phyloP scores from a whole-genome alignment of 768 basidiomycete species.

The Panaeolus papilionaceus region DNA sequence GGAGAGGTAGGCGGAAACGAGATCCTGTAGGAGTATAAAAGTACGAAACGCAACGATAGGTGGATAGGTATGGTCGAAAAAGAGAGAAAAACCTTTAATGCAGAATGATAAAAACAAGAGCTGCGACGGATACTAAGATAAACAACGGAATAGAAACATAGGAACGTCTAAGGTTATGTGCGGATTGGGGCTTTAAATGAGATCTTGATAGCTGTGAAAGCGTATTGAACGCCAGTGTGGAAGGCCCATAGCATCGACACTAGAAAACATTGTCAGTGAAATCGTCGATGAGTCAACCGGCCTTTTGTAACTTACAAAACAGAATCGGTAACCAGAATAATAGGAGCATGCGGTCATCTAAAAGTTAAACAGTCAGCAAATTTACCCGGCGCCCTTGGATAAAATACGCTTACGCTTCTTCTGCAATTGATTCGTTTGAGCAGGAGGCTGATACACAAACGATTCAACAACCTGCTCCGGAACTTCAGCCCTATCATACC shows the following conservation, averaged over 20 bases:
- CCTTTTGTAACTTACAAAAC: conserved; percentile 57
- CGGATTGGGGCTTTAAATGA: conserved; percentile 50
- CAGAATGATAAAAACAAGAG: conserved; percentile 2
- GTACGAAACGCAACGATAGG: conserved; percentile 5
- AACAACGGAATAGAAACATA: conserved; percentile 20
- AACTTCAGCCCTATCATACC: conserved; percentile 55
- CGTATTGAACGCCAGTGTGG: conserved; percentile 59
- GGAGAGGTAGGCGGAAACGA: background rate
- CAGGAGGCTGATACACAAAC: conserved; percentile 66
- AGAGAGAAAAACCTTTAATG: conserved; percentile 15
- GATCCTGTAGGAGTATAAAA: conserved; percentile 9
- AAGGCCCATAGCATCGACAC: conserved; percentile 70
- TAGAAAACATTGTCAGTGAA: conserved; percentile 30
- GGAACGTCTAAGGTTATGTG: conserved; percentile 35
- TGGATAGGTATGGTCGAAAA: conserved; percentile 1
- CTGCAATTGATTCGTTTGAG: conserved; percentile 50
- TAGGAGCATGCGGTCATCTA: conserved; percentile 86
- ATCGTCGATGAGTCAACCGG: background rate
- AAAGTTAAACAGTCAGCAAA: conserved; percentile 18
- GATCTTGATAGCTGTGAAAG: conserved; percentile 54
- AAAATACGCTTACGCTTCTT: conserved; percentile 68
- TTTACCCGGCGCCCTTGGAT: background rate
- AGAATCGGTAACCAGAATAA: conserved; percentile 89
- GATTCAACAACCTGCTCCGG: conserved; percentile 74
- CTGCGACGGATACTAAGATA: conserved; percentile 16